These are phyloP conservation scores for Dendrobium huoshanense DNA, from an alignment of 106 monocot species.

Conservation along the genomic window DNA sequence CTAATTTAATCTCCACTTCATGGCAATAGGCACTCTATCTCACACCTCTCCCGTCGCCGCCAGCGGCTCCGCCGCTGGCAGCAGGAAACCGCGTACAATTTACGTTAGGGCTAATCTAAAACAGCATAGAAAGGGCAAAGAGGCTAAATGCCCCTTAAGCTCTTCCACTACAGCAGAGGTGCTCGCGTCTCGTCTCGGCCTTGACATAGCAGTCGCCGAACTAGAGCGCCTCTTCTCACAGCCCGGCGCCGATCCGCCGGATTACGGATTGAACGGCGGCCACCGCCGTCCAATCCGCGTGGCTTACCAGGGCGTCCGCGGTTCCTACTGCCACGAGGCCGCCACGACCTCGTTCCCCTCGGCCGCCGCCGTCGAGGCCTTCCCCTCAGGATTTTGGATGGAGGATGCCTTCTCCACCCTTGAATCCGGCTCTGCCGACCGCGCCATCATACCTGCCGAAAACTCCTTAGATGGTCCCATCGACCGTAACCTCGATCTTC, in stretches of 20 bases:
- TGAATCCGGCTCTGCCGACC: slow-evolving; percentile 43
- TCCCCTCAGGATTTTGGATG: slow-evolving; percentile 31
- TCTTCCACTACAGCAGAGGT: slow-evolving; percentile 26
- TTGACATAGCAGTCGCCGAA: slow-evolving; percentile 30
- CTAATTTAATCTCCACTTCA: background rate
- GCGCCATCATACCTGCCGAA: slow-evolving; percentile 60
- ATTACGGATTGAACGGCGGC: background rate
- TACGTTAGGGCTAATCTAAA: background rate
- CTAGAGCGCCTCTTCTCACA: slow-evolving; percentile 41
- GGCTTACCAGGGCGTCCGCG: slow-evolving; percentile 60
- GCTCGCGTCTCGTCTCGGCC: slow-evolving; percentile 30
- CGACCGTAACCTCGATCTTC: slow-evolving; percentile 58
- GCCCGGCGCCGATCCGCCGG: slow-evolving; percentile 6
- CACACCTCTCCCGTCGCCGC: background rate
- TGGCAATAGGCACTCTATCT: background rate
- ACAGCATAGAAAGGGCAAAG: slow-evolving; percentile 2
- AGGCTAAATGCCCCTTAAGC: background rate
- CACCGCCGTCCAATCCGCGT: slow-evolving; percentile 39
- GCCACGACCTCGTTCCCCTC: slow-evolving; percentile 36
- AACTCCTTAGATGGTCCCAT: slow-evolving; percentile 72
- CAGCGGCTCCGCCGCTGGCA: background rate
- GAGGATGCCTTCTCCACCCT: slow-evolving; percentile 55
- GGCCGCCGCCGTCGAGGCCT: slow-evolving; percentile 9
- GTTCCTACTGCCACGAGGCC: slow-evolving; percentile 77
- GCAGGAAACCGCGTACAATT: background rate